A percentile compares a stretch with the other conserved stretches of the same genome.
phyloP scores from a whole-genome alignment of 371 early-diverging fungal species.

The Rhizopus stolonifer region DNA sequence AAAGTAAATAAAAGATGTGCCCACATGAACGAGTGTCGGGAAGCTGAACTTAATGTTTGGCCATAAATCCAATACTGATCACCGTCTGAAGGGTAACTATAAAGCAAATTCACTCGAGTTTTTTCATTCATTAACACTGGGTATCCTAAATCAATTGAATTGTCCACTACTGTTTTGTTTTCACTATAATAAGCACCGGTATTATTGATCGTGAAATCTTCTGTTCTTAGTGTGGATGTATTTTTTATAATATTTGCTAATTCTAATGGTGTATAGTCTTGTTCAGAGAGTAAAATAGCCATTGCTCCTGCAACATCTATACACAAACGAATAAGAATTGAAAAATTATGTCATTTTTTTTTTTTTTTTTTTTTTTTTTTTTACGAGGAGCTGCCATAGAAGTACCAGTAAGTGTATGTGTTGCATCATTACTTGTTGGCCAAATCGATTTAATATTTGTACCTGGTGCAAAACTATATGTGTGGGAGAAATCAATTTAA shows the following conservation, averaged over 20 bases:
- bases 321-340: too few species aligned
- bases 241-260: conserved; percentile 24
- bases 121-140: conserved; percentile 15
- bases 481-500: background rate
- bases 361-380: background rate
- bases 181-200: conserved; percentile 25
- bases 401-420: conserved; percentile 62
- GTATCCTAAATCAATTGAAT: conserved; percentile 32
- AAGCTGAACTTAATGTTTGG: conserved; percentile 13
- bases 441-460: conserved; percentile 74
- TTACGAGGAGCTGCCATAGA: conserved; percentile 80
- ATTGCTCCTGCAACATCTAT: conserved; percentile 44
- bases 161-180: conserved; percentile 46
- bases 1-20: background rate
- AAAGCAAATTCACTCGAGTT: conserved; percentile 28
- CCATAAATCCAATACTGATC: conserved; percentile 28
- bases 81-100: conserved; percentile 28
- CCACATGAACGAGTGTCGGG: background rate
- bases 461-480: conserved; percentile 65
- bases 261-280: conserved; percentile 36
- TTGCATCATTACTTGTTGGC: conserved; percentile 30
- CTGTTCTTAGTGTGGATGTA: conserved; percentile 26
- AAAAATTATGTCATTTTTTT: background rate
- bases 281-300: conserved; percentile 38
- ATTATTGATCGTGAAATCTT: conserved; percentile 36